These are phyloP conservation scores for Tylopilus sp. DNA, from an alignment of 1,284 basidiomycete genomes.

Conservation along the genomic window DNA sequence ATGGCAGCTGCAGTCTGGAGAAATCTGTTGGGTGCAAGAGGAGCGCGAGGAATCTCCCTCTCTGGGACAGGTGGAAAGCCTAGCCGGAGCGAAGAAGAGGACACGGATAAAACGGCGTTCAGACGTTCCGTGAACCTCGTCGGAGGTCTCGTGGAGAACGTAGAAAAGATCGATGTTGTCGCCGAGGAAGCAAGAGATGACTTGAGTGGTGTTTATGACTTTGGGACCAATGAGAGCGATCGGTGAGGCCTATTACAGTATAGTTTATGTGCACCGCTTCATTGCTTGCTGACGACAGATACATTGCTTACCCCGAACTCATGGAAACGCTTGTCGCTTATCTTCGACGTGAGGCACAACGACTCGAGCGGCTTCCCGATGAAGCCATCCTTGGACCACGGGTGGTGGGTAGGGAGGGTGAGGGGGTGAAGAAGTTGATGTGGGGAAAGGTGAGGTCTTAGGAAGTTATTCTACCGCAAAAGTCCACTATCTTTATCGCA, in stretches of 20 bases:
- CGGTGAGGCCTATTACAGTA: slow-evolving; percentile 22
- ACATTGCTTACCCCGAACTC: slow-evolving; percentile 73
- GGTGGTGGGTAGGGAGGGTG: slow-evolving; percentile 28
- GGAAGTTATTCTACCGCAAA: background rate
- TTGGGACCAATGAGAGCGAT: slow-evolving; percentile 50
- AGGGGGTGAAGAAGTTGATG: slow-evolving; percentile 21
- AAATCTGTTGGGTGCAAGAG: slow-evolving; percentile 82
- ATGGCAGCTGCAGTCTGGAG: slow-evolving; percentile 90
- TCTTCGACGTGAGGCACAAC: slow-evolving; percentile 71
- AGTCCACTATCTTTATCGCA: slow-evolving; percentile 1
- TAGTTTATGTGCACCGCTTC: background rate
- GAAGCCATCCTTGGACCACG: slow-evolving; percentile 54
- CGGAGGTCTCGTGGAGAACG: slow-evolving; percentile 58
- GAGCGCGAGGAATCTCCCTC: slow-evolving; percentile 63
- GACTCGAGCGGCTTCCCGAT: slow-evolving; percentile 75
- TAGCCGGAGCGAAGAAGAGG: background rate
- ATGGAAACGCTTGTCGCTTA: slow-evolving; percentile 79
- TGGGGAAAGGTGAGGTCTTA: slow-evolving; percentile 30
- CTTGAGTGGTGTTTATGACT: slow-evolving; percentile 71
- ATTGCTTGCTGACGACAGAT: slow-evolving; percentile 45
- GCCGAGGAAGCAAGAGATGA: slow-evolving; percentile 63
- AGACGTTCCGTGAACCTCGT: slow-evolving; percentile 66
- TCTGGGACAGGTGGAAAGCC: background rate
- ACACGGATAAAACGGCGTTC: slow-evolving; percentile 33
- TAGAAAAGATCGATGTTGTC: slow-evolving; percentile 55